Percentiles rank a stretch among this genome's conserved stretches.
phyloP scores from a whole-genome alignment of 192 early-diverging fungal genomes.

The Paraglomus brasilianum region DNA sequence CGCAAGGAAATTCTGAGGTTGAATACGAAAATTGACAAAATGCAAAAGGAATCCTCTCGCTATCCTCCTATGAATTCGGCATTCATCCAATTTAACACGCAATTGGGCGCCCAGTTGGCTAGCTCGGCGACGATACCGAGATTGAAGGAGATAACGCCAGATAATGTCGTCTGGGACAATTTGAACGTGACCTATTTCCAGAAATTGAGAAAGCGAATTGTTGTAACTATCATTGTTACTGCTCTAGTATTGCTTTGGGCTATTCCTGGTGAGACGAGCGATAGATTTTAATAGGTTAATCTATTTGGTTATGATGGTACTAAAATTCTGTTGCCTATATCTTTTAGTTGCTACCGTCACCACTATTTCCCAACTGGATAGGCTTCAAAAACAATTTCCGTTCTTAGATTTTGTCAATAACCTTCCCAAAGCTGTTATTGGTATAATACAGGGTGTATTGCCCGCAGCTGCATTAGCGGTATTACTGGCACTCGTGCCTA shows the following conservation, averaged over 20 bases:
- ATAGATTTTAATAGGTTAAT: neutral
- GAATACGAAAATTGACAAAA: conserved; percentile 48
- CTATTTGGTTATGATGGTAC: neutral
- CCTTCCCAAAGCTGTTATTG: conserved; percentile 40
- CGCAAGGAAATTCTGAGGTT: conserved; percentile 40
- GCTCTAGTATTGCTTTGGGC: conserved; percentile 74
- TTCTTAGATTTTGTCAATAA: conserved; percentile 45
- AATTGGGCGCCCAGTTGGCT: conserved; percentile 79
- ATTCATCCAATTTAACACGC: conserved; percentile 78
- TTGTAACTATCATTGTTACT: conserved; percentile 50
- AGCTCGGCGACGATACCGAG: conserved; percentile 62
- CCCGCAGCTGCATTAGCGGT: conserved; percentile 68
- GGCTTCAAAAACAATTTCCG: conserved; percentile 46
- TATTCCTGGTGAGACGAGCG: conserved; percentile 49
- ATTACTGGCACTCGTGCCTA: conserved; percentile 68
- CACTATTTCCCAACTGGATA: conserved; percentile 47
- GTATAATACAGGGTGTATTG: conserved; percentile 61
- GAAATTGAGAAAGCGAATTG: conserved; percentile 53
- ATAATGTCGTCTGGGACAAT: conserved; percentile 84
- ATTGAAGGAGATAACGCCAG: conserved; percentile 62
- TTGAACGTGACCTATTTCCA: conserved; percentile 53
- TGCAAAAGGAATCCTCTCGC: conserved; percentile 33
- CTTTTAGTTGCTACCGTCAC: conserved; percentile 55
- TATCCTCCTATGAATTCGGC: conserved; percentile 58
- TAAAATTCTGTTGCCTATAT: conserved; percentile 6